Evolutionary conservation across 2,329 filamentous ascomycete genomes (phyloP).

Genomic region (Clonostachys solani): DNA sequence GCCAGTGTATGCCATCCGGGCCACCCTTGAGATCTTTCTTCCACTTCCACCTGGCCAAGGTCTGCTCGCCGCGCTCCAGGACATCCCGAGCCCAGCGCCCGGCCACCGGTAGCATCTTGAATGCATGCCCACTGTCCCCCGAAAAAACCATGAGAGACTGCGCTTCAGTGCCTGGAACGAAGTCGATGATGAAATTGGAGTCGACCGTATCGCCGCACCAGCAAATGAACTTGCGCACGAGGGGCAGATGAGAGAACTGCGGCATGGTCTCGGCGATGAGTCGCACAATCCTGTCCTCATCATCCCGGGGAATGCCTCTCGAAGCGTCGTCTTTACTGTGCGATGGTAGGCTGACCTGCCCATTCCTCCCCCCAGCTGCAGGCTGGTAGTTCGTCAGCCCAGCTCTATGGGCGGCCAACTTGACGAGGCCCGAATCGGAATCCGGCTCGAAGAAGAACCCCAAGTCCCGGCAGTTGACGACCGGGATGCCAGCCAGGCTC

Average conservation of each 20-base stretch:
- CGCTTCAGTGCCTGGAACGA: constrained; percentile 40
- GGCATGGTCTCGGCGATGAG: constrained; percentile 49
- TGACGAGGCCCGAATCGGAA: constrained; percentile 49
- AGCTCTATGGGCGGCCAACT: constrained; percentile 55
- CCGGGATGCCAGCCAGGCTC: constrained; percentile 51
- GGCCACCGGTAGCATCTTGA: constrained; percentile 57
- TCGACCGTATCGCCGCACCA: constrained; percentile 60
- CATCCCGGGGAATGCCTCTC: constrained; percentile 43
- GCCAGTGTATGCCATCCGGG: no score
- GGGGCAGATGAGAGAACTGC: constrained; percentile 43
- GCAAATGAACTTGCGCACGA: constrained; percentile 52
- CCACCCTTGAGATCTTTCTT: constrained; percentile 20
- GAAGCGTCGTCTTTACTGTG: no score
- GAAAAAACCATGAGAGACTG: constrained; percentile 42
- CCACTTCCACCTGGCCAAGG: constrained; percentile 44
- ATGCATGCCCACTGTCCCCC: constrained; percentile 58
- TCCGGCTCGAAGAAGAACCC: constrained; percentile 66
- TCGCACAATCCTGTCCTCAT: constrained; percentile 47
- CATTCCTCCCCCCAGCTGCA: constrained; percentile 23
- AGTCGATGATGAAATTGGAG: constrained; percentile 58
- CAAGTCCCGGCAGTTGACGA: constrained; percentile 56
- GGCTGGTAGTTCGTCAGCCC: constrained; percentile 40
- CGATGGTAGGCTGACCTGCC: constrained; percentile 10
- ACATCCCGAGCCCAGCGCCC: constrained; percentile 45
- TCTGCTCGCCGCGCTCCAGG: constrained; percentile 36